Conservation (phyloP, 495 filamentous ascomycete genomes). For the Aspergillus sclerotiicarbonarius region DNA sequence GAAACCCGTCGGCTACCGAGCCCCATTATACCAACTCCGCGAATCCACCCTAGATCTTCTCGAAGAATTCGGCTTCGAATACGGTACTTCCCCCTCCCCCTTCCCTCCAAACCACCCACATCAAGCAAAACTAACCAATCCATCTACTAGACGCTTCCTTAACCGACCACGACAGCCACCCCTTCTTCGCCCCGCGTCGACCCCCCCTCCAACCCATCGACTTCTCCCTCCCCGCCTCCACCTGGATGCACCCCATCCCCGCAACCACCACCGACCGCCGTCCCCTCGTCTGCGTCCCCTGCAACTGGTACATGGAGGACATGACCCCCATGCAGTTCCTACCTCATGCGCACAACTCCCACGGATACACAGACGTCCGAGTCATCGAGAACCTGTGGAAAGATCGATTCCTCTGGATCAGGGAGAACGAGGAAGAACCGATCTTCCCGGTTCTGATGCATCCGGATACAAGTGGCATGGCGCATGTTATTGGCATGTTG, state of each 20-base stretch:
- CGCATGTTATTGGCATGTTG: slow-evolving; percentile 60
- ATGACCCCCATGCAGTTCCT: slow-evolving; percentile 57
- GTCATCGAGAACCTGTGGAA: slow-evolving; percentile 56
- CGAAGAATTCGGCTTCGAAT: slow-evolving; percentile 51
- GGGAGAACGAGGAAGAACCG: slow-evolving; percentile 31
- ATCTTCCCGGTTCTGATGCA: slow-evolving; percentile 55
- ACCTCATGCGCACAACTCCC: slow-evolving; percentile 48
- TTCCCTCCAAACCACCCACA: too few relatives aligned
- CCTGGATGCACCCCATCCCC: slow-evolving; percentile 59
- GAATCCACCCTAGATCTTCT: slow-evolving; percentile 50
- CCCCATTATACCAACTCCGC: slow-evolving; percentile 51
- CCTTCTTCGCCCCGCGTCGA: slow-evolving; percentile 50
- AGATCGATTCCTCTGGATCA: slow-evolving; percentile 48
- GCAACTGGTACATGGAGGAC: slow-evolving; percentile 58
- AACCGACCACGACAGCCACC: slow-evolving; percentile 52
- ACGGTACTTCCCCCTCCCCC: slow-evolving; percentile 24
- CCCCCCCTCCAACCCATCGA: slow-evolving; percentile 50
- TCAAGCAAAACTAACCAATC: background rate
- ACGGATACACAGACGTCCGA: slow-evolving; percentile 52
- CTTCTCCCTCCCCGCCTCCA: slow-evolving; percentile 45
- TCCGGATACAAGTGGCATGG: slow-evolving; percentile 62
- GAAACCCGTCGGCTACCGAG: slow-evolving; percentile 49
- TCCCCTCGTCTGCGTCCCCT: slow-evolving; percentile 51
- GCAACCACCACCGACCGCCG: slow-evolving; percentile 22
- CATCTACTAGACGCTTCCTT: slow-evolving; percentile 43